phyloP scores from a whole-genome alignment of 2,329 filamentous ascomycete genomes.

The Xylariaceae sp. region DNA sequence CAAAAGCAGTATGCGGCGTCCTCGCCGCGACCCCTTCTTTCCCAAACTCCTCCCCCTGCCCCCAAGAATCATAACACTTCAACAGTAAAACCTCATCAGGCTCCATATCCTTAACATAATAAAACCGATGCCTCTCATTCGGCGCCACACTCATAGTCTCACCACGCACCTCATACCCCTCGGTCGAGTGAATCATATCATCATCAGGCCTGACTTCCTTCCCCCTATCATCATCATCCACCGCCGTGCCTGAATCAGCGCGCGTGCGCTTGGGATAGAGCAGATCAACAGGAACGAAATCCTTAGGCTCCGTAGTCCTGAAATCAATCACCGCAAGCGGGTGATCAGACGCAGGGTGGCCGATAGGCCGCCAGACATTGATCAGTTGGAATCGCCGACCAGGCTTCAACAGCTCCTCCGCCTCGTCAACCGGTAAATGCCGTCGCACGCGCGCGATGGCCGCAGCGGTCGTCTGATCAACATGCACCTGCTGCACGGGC shows the following conservation, averaged over 20 bases:
- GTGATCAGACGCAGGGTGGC: conserved; percentile 55
- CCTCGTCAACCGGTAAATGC: conserved; percentile 53
- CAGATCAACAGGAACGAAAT: conserved; percentile 60
- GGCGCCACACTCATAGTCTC: conserved; percentile 61
- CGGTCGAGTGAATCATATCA: conserved; percentile 43
- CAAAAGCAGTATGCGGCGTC: conserved; percentile 54
- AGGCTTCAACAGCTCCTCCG: conserved; percentile 55
- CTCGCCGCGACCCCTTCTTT: conserved; percentile 43
- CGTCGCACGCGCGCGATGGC: conserved; percentile 60
- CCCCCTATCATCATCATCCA: conserved; percentile 53
- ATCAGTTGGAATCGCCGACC: conserved; percentile 59
- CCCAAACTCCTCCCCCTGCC: conserved; percentile 33
- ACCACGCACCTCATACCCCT: conserved; percentile 59
- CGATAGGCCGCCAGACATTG: conserved; percentile 70
- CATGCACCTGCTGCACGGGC: conserved; percentile 68
- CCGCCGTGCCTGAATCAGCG: conserved; percentile 26
- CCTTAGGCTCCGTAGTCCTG: conserved; percentile 53
- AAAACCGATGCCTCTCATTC: conserved; percentile 59
- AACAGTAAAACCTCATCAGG: conserved; percentile 47
- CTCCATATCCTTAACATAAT: conserved; percentile 67
- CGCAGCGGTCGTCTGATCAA: conserved; percentile 66
- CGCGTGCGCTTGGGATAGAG: conserved; percentile 50
- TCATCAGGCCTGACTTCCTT: conserved; percentile 56
- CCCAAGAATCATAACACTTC: conserved; percentile 54
- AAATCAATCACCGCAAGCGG: conserved; percentile 64